Evolutionary conservation across 192 early-diverging fungal species (phyloP).

Genomic region (Rhizophagus sp.): DNA sequence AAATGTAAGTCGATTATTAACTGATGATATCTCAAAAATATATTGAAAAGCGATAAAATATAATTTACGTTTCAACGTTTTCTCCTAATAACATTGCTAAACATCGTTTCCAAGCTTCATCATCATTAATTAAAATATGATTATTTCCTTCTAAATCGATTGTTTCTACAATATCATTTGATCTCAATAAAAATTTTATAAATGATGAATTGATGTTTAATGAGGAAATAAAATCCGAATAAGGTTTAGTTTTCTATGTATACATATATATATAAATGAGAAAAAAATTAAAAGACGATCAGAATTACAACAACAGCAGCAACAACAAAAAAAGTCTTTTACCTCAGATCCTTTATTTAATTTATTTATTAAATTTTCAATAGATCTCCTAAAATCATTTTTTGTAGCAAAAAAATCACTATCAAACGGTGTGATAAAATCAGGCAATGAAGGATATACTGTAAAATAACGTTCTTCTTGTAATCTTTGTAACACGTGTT

Average conservation of each 20-base stretch:
- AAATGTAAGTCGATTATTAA: too few relatives aligned
- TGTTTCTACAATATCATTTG: background rate
- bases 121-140: background rate
- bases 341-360: background rate
- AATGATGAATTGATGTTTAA: background rate
- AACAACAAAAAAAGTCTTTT: background rate
- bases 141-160: background rate
- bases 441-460: background rate
- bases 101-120: background rate
- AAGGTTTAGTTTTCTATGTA: background rate
- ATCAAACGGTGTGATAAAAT: conserved; percentile 21
- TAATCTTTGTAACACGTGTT: conserved; percentile 16
- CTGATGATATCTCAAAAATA: background rate
- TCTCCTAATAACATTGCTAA: conserved; percentile 13
- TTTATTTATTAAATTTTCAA: background rate
- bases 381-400: conserved; percentile 2
- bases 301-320: background rate
- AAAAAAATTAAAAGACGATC: background rate
- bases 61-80: conserved; percentile 5
- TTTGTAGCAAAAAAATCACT: conserved; percentile 26
- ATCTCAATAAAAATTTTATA: conserved; percentile 20
- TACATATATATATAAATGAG: conserved; percentile 1
- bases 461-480: conserved; percentile 24
- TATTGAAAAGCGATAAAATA: background rate
- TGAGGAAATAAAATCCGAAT: conserved; percentile 20